phyloP scores from a whole-genome alignment of 2,329 filamentous ascomycete species.

The Cercospora zeina region DNA sequence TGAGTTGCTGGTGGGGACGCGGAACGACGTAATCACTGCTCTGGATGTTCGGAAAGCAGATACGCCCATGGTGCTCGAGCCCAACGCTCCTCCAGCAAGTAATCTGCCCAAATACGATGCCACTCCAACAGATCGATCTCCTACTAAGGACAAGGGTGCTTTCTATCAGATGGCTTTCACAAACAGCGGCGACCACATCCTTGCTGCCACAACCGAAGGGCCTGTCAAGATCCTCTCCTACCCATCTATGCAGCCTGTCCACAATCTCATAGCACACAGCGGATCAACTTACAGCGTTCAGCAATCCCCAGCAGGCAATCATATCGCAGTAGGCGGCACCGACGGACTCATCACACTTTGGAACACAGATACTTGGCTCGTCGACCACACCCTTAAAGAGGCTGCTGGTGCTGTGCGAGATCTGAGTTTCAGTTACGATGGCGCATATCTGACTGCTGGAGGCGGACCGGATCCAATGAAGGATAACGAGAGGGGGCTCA shows the following conservation, averaged over 20 bases:
- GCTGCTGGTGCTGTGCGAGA: slow-evolving; percentile 68
- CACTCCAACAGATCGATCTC: slow-evolving; percentile 29
- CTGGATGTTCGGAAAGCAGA: slow-evolving; percentile 37
- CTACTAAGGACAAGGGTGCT: slow-evolving; percentile 44
- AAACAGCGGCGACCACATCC: slow-evolving; percentile 69
- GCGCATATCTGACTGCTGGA: slow-evolving; percentile 70
- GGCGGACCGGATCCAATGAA: slow-evolving; percentile 46
- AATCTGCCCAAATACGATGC: slow-evolving; percentile 23
- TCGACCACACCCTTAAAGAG: slow-evolving; percentile 67
- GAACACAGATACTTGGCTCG: slow-evolving; percentile 77
- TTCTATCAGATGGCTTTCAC: slow-evolving; percentile 75
- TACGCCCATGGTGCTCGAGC: slow-evolving; percentile 21
- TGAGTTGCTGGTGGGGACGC: slow-evolving; percentile 70
- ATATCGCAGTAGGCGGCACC: slow-evolving; percentile 71
- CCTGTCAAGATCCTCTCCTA: slow-evolving; percentile 69
- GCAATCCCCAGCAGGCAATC: slow-evolving; percentile 69
- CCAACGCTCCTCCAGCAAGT: slow-evolving; percentile 18
- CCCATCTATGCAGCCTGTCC: slow-evolving; percentile 56
- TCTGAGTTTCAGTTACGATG: slow-evolving; percentile 76
- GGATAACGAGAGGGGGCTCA: slow-evolving; percentile 69
- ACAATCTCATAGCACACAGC: slow-evolving; percentile 70
- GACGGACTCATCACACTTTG: slow-evolving; percentile 75
- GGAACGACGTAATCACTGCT: slow-evolving; percentile 53
- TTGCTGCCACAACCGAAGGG: slow-evolving; percentile 71
- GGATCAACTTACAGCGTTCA: slow-evolving; percentile 68